Evolutionary conservation across 192 early-diverging fungal species (phyloP), one percentile per base, ranked within the genome.

Genomic region (Dimargaris verticillata): DNA sequence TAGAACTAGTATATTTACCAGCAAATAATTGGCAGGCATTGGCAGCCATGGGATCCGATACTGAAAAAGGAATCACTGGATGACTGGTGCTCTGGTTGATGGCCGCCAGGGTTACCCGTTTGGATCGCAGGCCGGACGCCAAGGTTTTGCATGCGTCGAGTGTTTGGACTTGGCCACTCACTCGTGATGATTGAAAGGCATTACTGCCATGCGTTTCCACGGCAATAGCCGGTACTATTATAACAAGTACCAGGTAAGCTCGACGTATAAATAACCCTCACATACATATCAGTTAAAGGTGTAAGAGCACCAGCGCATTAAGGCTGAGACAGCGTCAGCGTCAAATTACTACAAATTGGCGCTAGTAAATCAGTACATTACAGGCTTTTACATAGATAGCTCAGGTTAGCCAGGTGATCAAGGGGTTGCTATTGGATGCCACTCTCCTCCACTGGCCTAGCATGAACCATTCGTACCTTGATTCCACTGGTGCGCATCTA

Each of bases 131-230:
- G 14, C 74, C 68, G 0, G 69, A 68, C 11, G 76, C 74, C 18
- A 79, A 67, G 15, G 78, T 79, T 3, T 70, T 71, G 42, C 72
- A 70, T n/a, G 67, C 68, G 14, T 67, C 60, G 6, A 80, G 58
- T 15, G 73, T 67, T 0, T 73, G 64, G 29, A 76, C 41, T 28
- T 76, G 69, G 41, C 77, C 83, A 43, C 70, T 71, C 55, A 81
- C 64, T 18, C 83, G 75, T 13, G 83, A 69, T 18, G 75, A 70
- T 61, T 85, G 85, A 54, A 88, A 85, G 11, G 79, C 75, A 66
- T 84, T 84, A 49, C 79, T 81, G 48, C 83, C 82, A 68, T 84
- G 80, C 1, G 85, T 88, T 62, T 88, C 85, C 9, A 83, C 81
- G 2, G 85, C 82, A 69, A 88, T 78, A 5, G 85, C 68, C 29